Conservation (phyloP, 1,284 basidiomycete species). For the Microbotryum saponariae region DNA sequence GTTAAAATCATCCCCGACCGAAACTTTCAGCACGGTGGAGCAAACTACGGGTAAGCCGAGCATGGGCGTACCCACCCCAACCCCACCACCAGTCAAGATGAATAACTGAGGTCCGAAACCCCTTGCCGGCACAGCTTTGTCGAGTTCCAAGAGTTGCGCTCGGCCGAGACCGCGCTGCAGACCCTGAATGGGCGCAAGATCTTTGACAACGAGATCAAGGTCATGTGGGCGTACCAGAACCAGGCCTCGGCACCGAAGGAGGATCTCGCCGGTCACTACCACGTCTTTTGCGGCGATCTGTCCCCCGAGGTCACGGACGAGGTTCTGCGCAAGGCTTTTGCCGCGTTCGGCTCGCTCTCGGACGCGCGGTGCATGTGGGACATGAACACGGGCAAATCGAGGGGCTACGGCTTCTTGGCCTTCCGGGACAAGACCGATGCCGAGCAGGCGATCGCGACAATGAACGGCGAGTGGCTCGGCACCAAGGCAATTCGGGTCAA, state of each 20-base stretch:
- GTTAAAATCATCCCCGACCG: conserved; percentile 99
- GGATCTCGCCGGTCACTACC: conserved; percentile 89
- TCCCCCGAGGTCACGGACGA: conserved; percentile 97
- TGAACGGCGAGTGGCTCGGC: conserved; percentile 99
- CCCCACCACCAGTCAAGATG: background rate
- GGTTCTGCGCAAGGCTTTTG: conserved; percentile 91
- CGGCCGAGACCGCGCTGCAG: conserved; percentile 90
- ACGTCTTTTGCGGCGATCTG: conserved; percentile 97
- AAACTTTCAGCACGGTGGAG: conserved; percentile 92
- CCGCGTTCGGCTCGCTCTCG: conserved; percentile 84
- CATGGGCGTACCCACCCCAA: background rate
- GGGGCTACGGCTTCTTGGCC: conserved; percentile 86
- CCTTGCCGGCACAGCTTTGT: conserved; percentile 26
- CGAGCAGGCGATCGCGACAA: conserved; percentile 92
- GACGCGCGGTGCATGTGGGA: conserved; percentile 99
- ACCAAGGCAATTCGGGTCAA: conserved; percentile 96
- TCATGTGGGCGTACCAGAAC: conserved; percentile 65
- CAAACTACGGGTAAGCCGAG: conserved; percentile 97
- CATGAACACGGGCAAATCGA: conserved; percentile 96
- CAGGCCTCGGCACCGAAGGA: conserved; percentile 74
- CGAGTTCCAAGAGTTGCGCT: conserved; percentile 74
- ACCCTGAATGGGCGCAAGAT: conserved; percentile 97
- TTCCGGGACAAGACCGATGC: conserved; percentile 96
- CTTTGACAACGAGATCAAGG: conserved; percentile 64
- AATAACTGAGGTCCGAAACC: too few species aligned